Base-by-base conservation (phyloP, 495 filamentous ascomycete species). In the Thozetella sp. region DNA sequence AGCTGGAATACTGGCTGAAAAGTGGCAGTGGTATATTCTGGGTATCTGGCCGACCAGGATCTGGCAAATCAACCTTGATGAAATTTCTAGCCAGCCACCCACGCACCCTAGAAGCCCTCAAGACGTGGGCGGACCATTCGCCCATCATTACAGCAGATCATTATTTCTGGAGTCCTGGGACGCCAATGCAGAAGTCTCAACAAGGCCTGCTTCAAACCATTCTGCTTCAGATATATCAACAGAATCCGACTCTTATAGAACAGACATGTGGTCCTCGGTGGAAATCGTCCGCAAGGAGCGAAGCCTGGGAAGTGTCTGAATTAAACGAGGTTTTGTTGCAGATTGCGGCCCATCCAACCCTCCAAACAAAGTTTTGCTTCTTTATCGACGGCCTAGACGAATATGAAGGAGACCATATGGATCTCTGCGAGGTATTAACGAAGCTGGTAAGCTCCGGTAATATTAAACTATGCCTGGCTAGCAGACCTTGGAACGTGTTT, bases 391-490 rank as follows among this genome's bases (percentile, higher is more conserved):
- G n/a, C n/a, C n/a, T n/a, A n/a, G 56, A 64, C 23, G 48, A 46
- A 17, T 53, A 22, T 9, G 34, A 58, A 12, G 58, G 58, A 2
- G 58, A 61, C 22, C 58, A 61, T 17, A n/a, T 61, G 1, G 58
- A 61, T 20, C 26, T 56, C 25, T 56, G 34, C 53, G 37, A 56
- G 51, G 45, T 22, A 11, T 6, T 58, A 9, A 17, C 25, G 1
- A 30, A 53, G 12, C 13, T 64, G 3, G 30, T 58, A 17, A 24
- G 22, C 17, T 56, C 40, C 24, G 9, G 52, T 0, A 55, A 76
- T 56, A 58, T 80, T 52, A 82, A 81, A 45, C 15, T 74, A 17
- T 83, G 80, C 56, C 59, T 79, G 2, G 76, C 79, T 24, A 83
- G 80, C 56, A 69, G 80, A 0, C 76, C 78, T 0, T 79, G 71